Base-by-base conservation (phyloP, 2,329 filamentous ascomycete species). In the Colletotrichum agaves region DNA sequence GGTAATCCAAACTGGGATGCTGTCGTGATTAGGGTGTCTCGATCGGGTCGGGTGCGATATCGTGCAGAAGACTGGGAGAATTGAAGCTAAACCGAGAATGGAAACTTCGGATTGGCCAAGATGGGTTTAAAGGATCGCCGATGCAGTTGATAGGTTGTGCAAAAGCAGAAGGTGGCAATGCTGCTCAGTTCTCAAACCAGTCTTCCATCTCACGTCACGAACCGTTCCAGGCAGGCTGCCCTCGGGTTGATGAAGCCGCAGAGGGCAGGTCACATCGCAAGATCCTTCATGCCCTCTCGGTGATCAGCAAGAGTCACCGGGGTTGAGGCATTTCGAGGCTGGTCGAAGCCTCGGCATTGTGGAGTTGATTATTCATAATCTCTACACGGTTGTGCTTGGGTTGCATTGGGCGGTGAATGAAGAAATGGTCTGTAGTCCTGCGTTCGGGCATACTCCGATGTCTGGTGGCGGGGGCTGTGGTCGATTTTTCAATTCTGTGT, bases 261-360 rank as follows among this genome's bases (percentile, higher is more conserved):
- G 44, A 41, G 46, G 37, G 55, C 55, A 56, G 49, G 49, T 41
- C 58, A 49, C 41, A 50, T 49, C 49, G 58, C 59, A 12, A 21
- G 46, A 23, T 33, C 46, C 15, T 53, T 43, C 46, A 19, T 35
- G 31, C 21, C 41, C 39, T 59, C 52, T 67, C 64, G 64, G 64
- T 53, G 15, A 43, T 67, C 37, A 39, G 61, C 39, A 53, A 23
- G n/a, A 46, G 19, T 10, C 33, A 21, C 11, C 46, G 31, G 60
- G 27, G 27, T 63, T 59, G 31, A 33, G 39, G 31, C 33, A 47
- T 61, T 61, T 61, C 7, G 37, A 53, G 35, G 27, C 61, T 67
- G 61, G 64, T 67, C 15, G 64, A 67, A 53, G 64, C 31, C 53
- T 67, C 64, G 64, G 64, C 46, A 31, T 59, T 19, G 64, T 67